These are phyloP conservation scores for Aspergillus costaricaensis DNA, from an alignment of 2,329 filamentous ascomycete species.

Conservation along the genomic window DNA sequence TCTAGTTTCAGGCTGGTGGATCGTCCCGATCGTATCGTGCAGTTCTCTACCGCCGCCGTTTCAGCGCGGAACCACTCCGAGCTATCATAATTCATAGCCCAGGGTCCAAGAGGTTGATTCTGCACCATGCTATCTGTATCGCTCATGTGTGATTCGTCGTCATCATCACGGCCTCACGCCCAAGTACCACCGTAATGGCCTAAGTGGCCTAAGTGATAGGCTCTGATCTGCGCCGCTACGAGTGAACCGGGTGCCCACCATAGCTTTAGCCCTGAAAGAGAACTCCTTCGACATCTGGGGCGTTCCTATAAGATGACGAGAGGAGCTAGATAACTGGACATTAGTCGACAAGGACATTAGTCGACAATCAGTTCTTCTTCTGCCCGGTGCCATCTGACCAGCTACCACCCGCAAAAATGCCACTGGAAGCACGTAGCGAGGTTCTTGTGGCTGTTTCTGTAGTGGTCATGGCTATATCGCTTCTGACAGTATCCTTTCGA, in stretches of 20 bases:
- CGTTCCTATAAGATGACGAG: not conserved
- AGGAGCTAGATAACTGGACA: not conserved
- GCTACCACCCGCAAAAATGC: not conserved
- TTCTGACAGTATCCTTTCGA: slow-evolving; percentile 30
- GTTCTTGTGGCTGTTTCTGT: slow-evolving; percentile 30
- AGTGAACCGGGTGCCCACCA: not conserved
- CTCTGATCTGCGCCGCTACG: not conserved
- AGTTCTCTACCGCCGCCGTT: not conserved
- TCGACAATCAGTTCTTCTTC: not conserved
- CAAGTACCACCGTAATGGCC: not conserved
- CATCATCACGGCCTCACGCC: not conserved
- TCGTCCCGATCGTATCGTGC: not conserved
- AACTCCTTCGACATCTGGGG: not conserved
- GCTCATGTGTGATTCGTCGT: not conserved
- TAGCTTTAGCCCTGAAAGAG: not conserved
- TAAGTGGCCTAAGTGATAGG: not conserved
- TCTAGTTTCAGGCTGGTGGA: not conserved
- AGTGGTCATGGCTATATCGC: slow-evolving; percentile 28
- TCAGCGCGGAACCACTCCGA: not conserved
- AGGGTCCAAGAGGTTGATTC: not conserved
- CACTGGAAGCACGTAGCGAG: slow-evolving; percentile 29
- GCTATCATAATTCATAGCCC: not conserved
- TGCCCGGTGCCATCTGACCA: too few relatives aligned
- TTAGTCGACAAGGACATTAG: too few relatives aligned
- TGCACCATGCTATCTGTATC: not conserved